Evolutionary conservation across 1,284 basidiomycete species (phyloP).

Genomic region (Apiotrichum siamense): DNA sequence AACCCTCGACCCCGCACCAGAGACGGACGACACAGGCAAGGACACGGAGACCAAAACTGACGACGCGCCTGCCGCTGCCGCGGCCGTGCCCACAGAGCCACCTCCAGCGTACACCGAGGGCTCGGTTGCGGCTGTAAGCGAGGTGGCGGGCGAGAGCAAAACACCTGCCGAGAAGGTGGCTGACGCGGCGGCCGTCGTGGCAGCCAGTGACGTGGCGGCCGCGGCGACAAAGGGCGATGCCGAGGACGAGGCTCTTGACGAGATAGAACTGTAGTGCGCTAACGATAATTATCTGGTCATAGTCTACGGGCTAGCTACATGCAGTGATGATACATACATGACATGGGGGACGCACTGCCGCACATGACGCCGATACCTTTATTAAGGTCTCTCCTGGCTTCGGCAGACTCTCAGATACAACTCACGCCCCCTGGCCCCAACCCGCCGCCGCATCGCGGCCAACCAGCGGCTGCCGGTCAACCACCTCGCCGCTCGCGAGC

Average conservation of each 20-base stretch:
- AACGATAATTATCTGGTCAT: not conserved
- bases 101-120: not conserved
- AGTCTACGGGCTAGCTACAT: not conserved
- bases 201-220: too few relatives aligned
- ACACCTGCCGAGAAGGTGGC: not conserved
- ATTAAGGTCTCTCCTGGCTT: not conserved
- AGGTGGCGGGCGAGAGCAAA: too few relatives aligned
- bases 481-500: slow-evolving; percentile 63
- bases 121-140: too few relatives aligned
- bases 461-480: slow-evolving; percentile 54
- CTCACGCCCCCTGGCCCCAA: slow-evolving; percentile 18
- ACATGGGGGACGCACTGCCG: too few relatives aligned
- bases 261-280: not conserved
- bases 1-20: not conserved
- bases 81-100: not conserved
- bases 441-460: slow-evolving; percentile 30
- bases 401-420: not conserved
- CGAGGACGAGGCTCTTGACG: slow-evolving; percentile 2
- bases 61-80: too few relatives aligned
- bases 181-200: not conserved
- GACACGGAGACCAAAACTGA: not conserved
- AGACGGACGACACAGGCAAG: too few relatives aligned
- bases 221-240: slow-evolving; percentile 8
- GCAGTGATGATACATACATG: not conserved
- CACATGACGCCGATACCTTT: too few relatives aligned